Evolutionary conservation across 208 protist genomes (phyloP).

Genomic region (Herpetomonas tarakana): DNA sequence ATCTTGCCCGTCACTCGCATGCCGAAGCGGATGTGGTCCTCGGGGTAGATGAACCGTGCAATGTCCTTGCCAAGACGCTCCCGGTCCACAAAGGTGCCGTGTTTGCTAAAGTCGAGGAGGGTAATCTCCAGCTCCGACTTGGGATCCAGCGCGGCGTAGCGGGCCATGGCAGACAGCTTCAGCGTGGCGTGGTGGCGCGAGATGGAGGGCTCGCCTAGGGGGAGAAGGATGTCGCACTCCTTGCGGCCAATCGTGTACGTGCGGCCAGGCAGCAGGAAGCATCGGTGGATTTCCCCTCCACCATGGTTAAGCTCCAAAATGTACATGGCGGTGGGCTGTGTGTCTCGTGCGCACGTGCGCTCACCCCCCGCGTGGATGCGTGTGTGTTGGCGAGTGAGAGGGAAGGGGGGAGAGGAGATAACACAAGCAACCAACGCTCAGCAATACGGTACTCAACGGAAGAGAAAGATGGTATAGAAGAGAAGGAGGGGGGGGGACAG

Average conservation of each 20-base stretch:
- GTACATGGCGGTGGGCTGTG: slow-evolving; percentile 42
- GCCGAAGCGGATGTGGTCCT: slow-evolving; percentile 63
- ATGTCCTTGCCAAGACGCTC: slow-evolving; percentile 61
- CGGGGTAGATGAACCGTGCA: slow-evolving; percentile 45
- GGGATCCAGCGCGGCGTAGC: slow-evolving; percentile 25
- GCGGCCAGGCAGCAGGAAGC: slow-evolving; percentile 53
- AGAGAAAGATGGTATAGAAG: too few species aligned
- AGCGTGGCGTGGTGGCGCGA: slow-evolving; percentile 73
- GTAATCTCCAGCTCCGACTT: slow-evolving; percentile 27
- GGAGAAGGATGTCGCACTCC: slow-evolving; percentile 54
- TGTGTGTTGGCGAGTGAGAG: too few species aligned
- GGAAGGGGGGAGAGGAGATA: too few species aligned
- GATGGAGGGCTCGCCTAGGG: slow-evolving; percentile 63
- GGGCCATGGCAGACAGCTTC: slow-evolving; percentile 26
- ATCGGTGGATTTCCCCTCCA: slow-evolving; percentile 54
- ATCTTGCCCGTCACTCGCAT: slow-evolving; percentile 54
- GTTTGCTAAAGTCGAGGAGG: slow-evolving; percentile 62
- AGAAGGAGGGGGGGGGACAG: too few species aligned
- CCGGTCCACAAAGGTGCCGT: slow-evolving; percentile 66
- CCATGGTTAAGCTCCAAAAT: slow-evolving; percentile 67
- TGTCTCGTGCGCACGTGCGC: too few species aligned
- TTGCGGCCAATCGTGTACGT: slow-evolving; percentile 72
- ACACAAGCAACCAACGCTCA: too few species aligned
- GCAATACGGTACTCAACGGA: too few species aligned
- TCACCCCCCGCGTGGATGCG: too few species aligned